phyloP scores from a whole-genome alignment of 2,329 filamentous ascomycete species.

The Aspergillus floridensis region DNA sequence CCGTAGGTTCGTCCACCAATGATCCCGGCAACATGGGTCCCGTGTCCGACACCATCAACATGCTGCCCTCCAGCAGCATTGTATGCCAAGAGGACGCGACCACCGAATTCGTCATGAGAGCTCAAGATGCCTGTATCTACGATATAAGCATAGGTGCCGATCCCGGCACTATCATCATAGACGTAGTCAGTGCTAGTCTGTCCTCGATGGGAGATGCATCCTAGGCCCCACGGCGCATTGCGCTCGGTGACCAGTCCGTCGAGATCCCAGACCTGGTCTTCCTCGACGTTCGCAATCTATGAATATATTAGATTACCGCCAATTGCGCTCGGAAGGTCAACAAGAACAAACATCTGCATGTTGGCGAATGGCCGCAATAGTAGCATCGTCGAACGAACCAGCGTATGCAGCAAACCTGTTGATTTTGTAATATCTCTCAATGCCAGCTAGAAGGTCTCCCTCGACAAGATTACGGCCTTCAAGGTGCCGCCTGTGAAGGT shows the following conservation, averaged over 20 bases:
- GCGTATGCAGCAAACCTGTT: slow-evolving; percentile 44
- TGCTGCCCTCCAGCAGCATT: slow-evolving; percentile 30
- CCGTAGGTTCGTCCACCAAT: slow-evolving; percentile 36
- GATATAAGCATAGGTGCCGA: slow-evolving; percentile 37
- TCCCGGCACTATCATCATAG: slow-evolving; percentile 37
- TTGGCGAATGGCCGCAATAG: slow-evolving; percentile 40
- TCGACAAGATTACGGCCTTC: slow-evolving; percentile 13
- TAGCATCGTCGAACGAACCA: slow-evolving; percentile 46
- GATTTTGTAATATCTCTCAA: slow-evolving; percentile 46
- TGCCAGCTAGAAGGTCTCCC: slow-evolving; percentile 21
- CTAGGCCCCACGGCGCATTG: slow-evolving; percentile 36
- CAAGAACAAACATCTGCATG: slow-evolving; percentile 30
- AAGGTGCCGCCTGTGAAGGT: slow-evolving; percentile 21
- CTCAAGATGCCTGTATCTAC: slow-evolving; percentile 42
- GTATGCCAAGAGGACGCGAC: slow-evolving; percentile 36
- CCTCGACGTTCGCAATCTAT: slow-evolving; percentile 27
- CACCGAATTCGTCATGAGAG: slow-evolving; percentile 35
- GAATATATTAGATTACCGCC: slow-evolving; percentile 4
- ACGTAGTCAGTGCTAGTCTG: slow-evolving; percentile 28
- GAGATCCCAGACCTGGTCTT: slow-evolving; percentile 25
- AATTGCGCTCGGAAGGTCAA: slow-evolving; percentile 1
- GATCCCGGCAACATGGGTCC: slow-evolving; percentile 41
- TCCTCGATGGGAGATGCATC: slow-evolving; percentile 31
- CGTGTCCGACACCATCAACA: slow-evolving; percentile 34
- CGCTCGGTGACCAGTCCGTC: slow-evolving; percentile 21